A percentile compares a stretch with the other conserved stretches of the same genome.
phyloP scores from a whole-genome alignment of 371 early-diverging fungal genomes.

The Paramicrosporidium saccamoebae region DNA sequence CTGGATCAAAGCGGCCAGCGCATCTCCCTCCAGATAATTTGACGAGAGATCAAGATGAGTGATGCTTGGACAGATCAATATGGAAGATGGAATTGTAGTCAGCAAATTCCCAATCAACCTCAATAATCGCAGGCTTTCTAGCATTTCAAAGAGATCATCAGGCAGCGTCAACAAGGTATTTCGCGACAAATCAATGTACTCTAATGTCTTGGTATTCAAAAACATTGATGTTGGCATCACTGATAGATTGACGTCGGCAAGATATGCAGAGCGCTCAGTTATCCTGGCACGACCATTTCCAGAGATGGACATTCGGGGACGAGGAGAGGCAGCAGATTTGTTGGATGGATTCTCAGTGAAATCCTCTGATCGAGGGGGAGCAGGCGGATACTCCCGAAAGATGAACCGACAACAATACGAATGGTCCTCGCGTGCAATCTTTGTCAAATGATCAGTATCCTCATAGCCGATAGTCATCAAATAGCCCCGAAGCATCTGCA shows the following conservation, averaged over 20 bases:
- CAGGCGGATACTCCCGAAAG: slow-evolving; percentile 24
- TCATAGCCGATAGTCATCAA: slow-evolving; percentile 40
- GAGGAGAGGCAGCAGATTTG: slow-evolving; percentile 3
- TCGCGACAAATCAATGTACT: slow-evolving; percentile 26
- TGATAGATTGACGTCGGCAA: slow-evolving; percentile 31
- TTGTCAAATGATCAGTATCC: slow-evolving; percentile 30
- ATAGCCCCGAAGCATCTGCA: slow-evolving; percentile 20
- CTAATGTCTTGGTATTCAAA: too few species aligned
- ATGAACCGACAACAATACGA: slow-evolving; percentile 39
- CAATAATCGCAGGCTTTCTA: slow-evolving; percentile 23
- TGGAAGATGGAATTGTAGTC: slow-evolving; percentile 14
- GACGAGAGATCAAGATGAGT: slow-evolving; percentile 29
- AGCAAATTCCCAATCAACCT: slow-evolving; percentile 27
- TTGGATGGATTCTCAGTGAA: slow-evolving; percentile 7
- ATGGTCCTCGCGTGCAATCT: slow-evolving; percentile 45
- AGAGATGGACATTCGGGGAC: slow-evolving; percentile 16
- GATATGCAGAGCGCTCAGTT: too few species aligned
- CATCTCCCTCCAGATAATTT: slow-evolving; percentile 24
- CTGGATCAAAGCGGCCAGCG: slow-evolving; percentile 14
- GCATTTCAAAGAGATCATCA: slow-evolving; percentile 24
- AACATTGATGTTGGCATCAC: slow-evolving; percentile 16
- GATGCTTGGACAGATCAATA: slow-evolving; percentile 14
- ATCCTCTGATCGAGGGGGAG: slow-evolving; percentile 11
- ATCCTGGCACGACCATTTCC: slow-evolving; percentile 15
- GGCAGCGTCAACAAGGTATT: slow-evolving; percentile 29